Conservation (phyloP, 768 basidiomycete species). For the Tulasnella sp. region DNA sequence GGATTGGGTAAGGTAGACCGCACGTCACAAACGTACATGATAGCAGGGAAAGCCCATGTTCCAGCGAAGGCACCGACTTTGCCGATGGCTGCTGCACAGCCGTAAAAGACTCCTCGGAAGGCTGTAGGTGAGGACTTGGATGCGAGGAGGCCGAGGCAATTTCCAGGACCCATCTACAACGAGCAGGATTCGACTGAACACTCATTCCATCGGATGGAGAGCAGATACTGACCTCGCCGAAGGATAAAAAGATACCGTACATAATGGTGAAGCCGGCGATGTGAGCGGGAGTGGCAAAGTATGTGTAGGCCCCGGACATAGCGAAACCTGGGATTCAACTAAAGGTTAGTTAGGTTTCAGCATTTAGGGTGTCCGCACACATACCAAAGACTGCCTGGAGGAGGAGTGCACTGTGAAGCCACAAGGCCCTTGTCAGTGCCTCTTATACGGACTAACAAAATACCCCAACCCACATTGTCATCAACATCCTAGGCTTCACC, state of each 20-base stretch:
- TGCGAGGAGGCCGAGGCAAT: slow-evolving; percentile 83
- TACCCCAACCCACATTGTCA: slow-evolving; percentile 51
- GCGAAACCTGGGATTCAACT: slow-evolving; percentile 62
- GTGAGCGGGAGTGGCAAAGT: slow-evolving; percentile 35
- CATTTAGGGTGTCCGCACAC: neutral
- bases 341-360: slow-evolving; percentile 6
- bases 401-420: slow-evolving; percentile 34
- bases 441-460: neutral
- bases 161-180: slow-evolving; percentile 67
- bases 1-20: neutral
- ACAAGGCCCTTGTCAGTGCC: neutral
- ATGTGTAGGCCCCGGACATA: slow-evolving; percentile 80
- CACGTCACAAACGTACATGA: slow-evolving; percentile 17
- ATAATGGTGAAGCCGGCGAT: slow-evolving; percentile 56
- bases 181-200: neutral
- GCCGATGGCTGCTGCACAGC: slow-evolving; percentile 49
- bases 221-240: slow-evolving; percentile 60
- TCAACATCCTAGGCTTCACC: slow-evolving; percentile 73
- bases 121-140: slow-evolving; percentile 85
- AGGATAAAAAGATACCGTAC: slow-evolving; percentile 88
- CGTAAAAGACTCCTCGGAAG: slow-evolving; percentile 84
- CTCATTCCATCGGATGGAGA: neutral
- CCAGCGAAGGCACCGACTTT: slow-evolving; percentile 85
- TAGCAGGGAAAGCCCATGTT: slow-evolving; percentile 36
- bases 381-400: slow-evolving; percentile 40